Evolutionary conservation across 495 filamentous ascomycete species (phyloP).

Genomic region (Aspergillus cavernicola): DNA sequence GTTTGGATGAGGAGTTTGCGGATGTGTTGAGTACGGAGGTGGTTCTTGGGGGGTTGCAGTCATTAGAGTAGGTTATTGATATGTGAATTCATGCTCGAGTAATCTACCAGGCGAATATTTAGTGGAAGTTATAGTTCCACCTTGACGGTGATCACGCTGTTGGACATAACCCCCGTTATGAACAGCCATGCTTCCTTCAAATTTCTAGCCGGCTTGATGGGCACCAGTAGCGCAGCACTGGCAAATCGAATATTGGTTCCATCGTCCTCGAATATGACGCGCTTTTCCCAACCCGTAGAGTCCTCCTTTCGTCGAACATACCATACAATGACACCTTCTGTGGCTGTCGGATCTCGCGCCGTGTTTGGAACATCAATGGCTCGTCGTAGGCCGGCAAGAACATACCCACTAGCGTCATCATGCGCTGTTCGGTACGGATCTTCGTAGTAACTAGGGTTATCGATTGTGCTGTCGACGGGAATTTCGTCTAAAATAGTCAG

Average conservation of each 20-base stretch:
- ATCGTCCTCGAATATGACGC: conserved; percentile 56
- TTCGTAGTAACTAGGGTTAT: conserved; percentile 55
- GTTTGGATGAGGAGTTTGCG: conserved; percentile 47
- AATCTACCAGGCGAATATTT: background rate
- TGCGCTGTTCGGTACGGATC: conserved; percentile 38
- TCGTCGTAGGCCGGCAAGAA: conserved; percentile 48
- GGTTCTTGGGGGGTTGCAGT: conserved; percentile 28
- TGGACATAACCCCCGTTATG: conserved; percentile 54
- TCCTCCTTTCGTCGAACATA: conserved; percentile 27
- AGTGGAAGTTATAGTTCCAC: conserved; percentile 42
- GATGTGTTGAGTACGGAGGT: conserved; percentile 38
- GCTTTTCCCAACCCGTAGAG: conserved; percentile 34
- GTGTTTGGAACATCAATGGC: conserved; percentile 31
- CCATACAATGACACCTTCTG: conserved; percentile 48
- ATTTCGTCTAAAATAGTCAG: conserved; percentile 42
- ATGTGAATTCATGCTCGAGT: no score
- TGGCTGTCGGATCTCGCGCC: conserved; percentile 32
- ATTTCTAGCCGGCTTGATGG: conserved; percentile 39
- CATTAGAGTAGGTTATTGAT: background rate
- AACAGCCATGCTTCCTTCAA: conserved; percentile 54
- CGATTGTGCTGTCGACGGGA: conserved; percentile 41
- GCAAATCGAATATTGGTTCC: conserved; percentile 47
- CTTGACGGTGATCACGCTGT: conserved; percentile 49
- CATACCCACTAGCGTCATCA: conserved; percentile 52
- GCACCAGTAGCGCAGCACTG: conserved; percentile 52